Evolutionary conservation across 345 rosid genomes (phyloP), one percentile per base, ranked within the genome.

Genomic region (Aurinia saxatilis): DNA sequence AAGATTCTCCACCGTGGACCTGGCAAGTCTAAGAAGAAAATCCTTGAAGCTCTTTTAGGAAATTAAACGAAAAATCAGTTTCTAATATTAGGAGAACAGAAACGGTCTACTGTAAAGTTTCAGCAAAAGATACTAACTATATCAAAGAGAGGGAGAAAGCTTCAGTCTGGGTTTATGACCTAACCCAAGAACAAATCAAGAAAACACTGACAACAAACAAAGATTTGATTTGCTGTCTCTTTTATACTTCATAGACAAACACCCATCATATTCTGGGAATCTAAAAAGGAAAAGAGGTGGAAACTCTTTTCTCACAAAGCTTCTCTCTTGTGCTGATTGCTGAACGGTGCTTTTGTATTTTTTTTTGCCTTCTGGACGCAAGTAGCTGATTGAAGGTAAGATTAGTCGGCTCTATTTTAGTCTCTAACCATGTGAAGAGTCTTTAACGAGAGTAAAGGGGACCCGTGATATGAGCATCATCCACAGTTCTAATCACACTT

Each of bases 71-170:
- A 37, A 55, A 38, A 21, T 21, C 60, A 37, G 60, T 36, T 36
- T 27, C 31, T 7, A 50, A 21, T 50, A 11, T 50, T 10, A n/a
- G 13, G 7, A 35, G 31, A 53, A 44, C 34, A 31, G 4, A 21
- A 21, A 21, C 4, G 2, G 25, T 2, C 4, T 21, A 21, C 25
- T 1, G n/a, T n/a, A 21, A 21, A 21, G 17, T 18, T 53, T 23
- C 6, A 23, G 60, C 8, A 16, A 67, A 71, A 73, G 68, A 5
- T 50, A 58, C 84, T 68, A 67, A 75, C 81, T 79, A 53, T 74
- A 50, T 37, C 63, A 37, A 41, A 59, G 51, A 68, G 37, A 59
- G 3, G 44, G 44, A 52, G 0, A 65, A 25, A 53, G 45, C n/a
- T n/a, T n/a, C 63, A 61, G 57, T 66, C 50, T 54, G 54, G 56